These are phyloP conservation scores for Cutaneotrichosporon sp. DNA, from an alignment of 1,284 basidiomycete species.

Conservation along the genomic window DNA sequence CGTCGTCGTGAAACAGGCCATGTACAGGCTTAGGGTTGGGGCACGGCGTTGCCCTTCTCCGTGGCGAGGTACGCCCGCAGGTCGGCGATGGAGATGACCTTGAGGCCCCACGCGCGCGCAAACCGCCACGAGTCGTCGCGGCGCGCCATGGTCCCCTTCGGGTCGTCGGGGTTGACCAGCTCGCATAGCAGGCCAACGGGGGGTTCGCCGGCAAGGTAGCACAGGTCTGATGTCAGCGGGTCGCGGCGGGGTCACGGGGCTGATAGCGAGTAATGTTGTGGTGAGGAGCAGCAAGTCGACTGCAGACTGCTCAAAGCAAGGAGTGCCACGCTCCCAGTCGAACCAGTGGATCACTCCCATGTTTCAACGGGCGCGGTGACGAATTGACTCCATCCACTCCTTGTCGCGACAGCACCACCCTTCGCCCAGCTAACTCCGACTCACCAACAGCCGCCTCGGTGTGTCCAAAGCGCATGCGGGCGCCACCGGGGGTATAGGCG, in stretches of 20 bases:
- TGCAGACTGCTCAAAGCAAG: too few species aligned
- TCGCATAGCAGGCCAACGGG: slow-evolving; percentile 87
- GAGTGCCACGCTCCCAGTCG: too few species aligned
- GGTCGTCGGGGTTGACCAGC: slow-evolving; percentile 82
- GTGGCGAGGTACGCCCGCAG: slow-evolving; percentile 48
- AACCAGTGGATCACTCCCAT: too few species aligned
- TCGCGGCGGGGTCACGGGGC: too few species aligned
- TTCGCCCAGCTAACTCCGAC: slow-evolving; percentile 22
- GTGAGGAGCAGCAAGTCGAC: not conserved
- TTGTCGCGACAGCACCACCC: not conserved
- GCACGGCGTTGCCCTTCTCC: slow-evolving; percentile 11
- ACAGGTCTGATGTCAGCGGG: slow-evolving; percentile 60
- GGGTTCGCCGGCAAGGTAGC: slow-evolving; percentile 68
- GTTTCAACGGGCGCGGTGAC: too few species aligned
- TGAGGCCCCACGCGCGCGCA: slow-evolving; percentile 84
- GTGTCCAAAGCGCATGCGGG: slow-evolving; percentile 79
- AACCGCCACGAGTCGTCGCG: slow-evolving; percentile 88
- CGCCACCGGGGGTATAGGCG: slow-evolving; percentile 78
- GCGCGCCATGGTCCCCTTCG: slow-evolving; percentile 90
- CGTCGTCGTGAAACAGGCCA: not conserved
- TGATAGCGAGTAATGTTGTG: not conserved
- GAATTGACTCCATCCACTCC: too few species aligned
- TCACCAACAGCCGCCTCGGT: slow-evolving; percentile 77
- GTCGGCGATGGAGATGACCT: slow-evolving; percentile 86
- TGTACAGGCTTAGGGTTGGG: not conserved